Conservation (phyloP, 1,284 basidiomycete species). For the Sporisorium scitamineum region DNA sequence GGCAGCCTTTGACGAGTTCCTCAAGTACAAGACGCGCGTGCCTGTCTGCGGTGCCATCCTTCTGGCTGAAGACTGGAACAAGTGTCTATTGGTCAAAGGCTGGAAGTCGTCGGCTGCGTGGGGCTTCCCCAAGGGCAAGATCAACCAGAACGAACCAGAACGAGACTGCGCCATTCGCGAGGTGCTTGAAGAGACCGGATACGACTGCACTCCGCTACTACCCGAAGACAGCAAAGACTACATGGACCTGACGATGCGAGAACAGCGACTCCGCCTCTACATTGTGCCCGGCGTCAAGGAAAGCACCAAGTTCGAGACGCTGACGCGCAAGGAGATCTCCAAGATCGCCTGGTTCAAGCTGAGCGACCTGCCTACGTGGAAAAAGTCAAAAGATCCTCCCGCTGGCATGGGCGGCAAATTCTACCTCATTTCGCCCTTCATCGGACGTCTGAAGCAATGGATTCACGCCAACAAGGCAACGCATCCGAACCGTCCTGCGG, state of each 20-base stretch:
- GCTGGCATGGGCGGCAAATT: slow-evolving; percentile 77
- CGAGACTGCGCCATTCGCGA: slow-evolving; percentile 71
- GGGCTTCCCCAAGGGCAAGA: slow-evolving; percentile 99
- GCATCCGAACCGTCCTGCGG: slow-evolving; percentile 40
- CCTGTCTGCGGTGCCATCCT: slow-evolving; percentile 99
- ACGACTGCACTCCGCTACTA: slow-evolving; percentile 61
- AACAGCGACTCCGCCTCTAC: slow-evolving; percentile 89
- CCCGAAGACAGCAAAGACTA: slow-evolving; percentile 72
- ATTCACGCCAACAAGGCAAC: slow-evolving; percentile 62
- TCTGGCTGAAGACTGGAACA: slow-evolving; percentile 89
- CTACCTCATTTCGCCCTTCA: slow-evolving; percentile 95
- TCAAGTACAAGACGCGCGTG: slow-evolving; percentile 91
- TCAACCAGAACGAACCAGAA: slow-evolving; percentile 83
- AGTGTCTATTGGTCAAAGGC: slow-evolving; percentile 78
- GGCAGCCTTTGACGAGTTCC: slow-evolving; percentile 66
- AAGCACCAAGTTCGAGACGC: slow-evolving; percentile 88
- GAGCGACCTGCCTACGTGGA: slow-evolving; percentile 92
- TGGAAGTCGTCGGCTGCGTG: slow-evolving; percentile 97
- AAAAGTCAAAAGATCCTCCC: slow-evolving; percentile 77
- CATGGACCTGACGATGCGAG: slow-evolving; percentile 88
- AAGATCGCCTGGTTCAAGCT: slow-evolving; percentile 98
- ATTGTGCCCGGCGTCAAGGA: slow-evolving; percentile 92
- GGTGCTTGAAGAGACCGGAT: slow-evolving; percentile 72
- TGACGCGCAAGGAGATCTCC: slow-evolving; percentile 97
- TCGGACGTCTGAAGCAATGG: slow-evolving; percentile 71